Evolutionary conservation across 2,329 filamentous ascomycete genomes (phyloP).

Genomic region (Emergomyces pasteurianus): DNA sequence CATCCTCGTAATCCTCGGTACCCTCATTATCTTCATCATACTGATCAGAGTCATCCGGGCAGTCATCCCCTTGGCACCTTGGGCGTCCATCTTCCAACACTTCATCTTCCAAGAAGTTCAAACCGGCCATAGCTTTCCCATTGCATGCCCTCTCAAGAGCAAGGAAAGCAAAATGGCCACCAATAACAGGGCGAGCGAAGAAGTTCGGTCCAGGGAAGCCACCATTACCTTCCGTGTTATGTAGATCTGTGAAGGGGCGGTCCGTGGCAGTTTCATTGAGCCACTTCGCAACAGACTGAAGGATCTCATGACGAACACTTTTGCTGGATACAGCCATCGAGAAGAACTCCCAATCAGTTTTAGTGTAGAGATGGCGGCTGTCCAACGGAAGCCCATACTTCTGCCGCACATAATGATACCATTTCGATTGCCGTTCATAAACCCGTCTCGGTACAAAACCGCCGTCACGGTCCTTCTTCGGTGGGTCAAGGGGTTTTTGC

Average conservation of each 20-base stretch:
- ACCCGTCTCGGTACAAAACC: conserved; percentile 60
- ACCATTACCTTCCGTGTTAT: conserved; percentile 66
- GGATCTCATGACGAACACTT: conserved; percentile 56
- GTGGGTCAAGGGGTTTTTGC: conserved; percentile 16
- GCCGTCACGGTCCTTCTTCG: conserved; percentile 13
- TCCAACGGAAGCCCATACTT: conserved; percentile 75
- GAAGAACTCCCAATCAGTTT: conserved; percentile 87
- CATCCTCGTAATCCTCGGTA: background rate
- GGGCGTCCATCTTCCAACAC: background rate
- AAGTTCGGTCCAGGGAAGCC: conserved; percentile 64
- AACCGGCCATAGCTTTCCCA: conserved; percentile 49
- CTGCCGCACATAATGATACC: conserved; percentile 69
- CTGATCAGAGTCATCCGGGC: background rate
- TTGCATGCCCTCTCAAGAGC: conserved; percentile 70
- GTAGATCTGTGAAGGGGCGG: conserved; percentile 67
- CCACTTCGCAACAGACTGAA: conserved; percentile 65
- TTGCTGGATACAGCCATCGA: conserved; percentile 65
- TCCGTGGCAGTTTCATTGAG: conserved; percentile 72
- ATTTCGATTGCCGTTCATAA: conserved; percentile 67
- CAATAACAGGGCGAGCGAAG: conserved; percentile 71
- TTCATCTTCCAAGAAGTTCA: conserved; percentile 33
- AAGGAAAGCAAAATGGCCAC: conserved; percentile 75
- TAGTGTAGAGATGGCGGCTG: conserved; percentile 70
- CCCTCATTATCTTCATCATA: background rate
- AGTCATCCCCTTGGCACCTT: background rate